These are phyloP conservation scores for Fonsecaea multimorphosa DNA, from an alignment of 2,329 filamentous ascomycete genomes.

Conservation along the genomic window DNA sequence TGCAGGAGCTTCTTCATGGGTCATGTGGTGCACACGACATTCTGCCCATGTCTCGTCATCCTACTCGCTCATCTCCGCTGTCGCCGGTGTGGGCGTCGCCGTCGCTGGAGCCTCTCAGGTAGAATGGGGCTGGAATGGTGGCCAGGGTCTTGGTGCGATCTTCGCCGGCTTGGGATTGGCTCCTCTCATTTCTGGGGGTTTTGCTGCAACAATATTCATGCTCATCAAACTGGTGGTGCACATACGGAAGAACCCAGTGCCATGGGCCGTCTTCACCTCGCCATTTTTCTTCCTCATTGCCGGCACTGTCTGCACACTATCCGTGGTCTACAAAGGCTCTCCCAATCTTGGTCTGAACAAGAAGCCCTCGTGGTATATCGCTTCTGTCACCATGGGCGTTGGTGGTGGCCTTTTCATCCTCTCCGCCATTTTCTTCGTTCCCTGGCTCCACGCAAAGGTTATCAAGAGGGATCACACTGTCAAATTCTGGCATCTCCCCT, in stretches of 20 bases:
- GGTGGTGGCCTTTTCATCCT: constrained; percentile 66
- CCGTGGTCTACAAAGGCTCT: constrained; percentile 81
- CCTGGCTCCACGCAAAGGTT: constrained; percentile 69
- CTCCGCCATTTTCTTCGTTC: constrained; percentile 74
- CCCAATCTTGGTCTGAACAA: constrained; percentile 69
- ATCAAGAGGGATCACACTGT: constrained; percentile 71
- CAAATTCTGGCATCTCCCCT: constrained; percentile 66
- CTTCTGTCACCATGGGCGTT: constrained; percentile 68
- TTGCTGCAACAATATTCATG: constrained; percentile 72
- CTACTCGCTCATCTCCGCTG: constrained; percentile 72
- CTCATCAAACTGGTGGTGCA: constrained; percentile 75
- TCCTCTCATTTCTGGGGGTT: constrained; percentile 68
- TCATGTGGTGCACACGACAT: constrained; percentile 79
- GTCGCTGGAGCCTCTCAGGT: constrained; percentile 67
- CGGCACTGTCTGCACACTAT: constrained; percentile 72
- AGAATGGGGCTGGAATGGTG: constrained; percentile 72
- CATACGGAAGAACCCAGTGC: constrained; percentile 71
- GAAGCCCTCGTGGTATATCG: constrained; percentile 72
- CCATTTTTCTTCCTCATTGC: constrained; percentile 81
- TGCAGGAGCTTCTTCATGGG: constrained; percentile 71
- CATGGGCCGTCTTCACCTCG: constrained; percentile 74
- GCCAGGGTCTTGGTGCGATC: constrained; percentile 73
- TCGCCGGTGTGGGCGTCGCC: constrained; percentile 73
- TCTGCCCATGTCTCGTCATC: constrained; percentile 76
- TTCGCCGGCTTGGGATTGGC: constrained; percentile 75